phyloP scores from a whole-genome alignment of 139 green algal genomes.

The Closterium sp. region DNA sequence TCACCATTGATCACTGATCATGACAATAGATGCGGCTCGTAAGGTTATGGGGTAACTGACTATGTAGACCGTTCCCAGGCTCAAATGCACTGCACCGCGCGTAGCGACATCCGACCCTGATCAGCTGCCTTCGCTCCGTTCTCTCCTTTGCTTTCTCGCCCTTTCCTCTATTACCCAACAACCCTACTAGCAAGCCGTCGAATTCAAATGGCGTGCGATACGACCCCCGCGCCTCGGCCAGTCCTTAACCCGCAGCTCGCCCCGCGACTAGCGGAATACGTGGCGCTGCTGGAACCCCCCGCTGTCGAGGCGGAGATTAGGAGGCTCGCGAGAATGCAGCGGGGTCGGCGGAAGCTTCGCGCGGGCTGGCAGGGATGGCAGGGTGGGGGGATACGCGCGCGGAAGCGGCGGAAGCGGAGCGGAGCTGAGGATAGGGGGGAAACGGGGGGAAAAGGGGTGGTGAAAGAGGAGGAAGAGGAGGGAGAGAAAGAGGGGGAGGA shows the following conservation, averaged over 20 bases:
- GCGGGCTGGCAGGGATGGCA: too few species aligned
- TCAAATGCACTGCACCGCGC: neutral
- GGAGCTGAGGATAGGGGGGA: neutral
- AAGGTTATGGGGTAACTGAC: too few species aligned
- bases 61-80: too few species aligned
- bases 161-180: too few species aligned
- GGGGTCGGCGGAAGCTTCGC: neutral
- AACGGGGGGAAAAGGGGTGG: neutral
- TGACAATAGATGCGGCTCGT: neutral
- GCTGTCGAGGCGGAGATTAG: neutral
- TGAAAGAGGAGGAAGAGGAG: too few species aligned
- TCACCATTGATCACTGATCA: neutral
- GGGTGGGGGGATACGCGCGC: neutral
- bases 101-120: neutral
- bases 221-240: too few species aligned
- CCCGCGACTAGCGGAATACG: neutral
- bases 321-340: neutral
- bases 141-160: too few species aligned
- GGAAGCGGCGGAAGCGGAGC: neutral
- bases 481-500: too few species aligned
- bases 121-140: neutral
- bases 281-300: neutral
- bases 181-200: neutral
- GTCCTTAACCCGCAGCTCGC: neutral
- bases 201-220: neutral